Percentiles rank a stretch among this genome's conserved stretches.
These are phyloP conservation scores for Podaxis sp. DNA, from an alignment of 768 basidiomycete genomes.

Conservation along the genomic window DNA sequence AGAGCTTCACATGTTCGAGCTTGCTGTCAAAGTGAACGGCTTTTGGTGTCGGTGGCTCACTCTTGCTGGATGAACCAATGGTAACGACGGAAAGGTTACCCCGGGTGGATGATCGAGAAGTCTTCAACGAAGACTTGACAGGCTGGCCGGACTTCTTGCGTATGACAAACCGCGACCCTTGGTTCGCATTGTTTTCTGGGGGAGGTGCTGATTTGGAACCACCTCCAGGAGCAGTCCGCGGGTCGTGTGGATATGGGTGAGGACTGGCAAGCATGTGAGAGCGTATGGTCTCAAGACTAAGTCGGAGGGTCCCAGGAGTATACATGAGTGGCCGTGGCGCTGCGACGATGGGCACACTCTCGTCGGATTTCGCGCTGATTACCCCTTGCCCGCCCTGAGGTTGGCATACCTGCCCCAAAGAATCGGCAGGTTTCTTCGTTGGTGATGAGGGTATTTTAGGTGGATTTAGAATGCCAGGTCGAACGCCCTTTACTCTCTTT, in stretches of 20 bases:
- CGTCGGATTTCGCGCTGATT: constrained; percentile 10
- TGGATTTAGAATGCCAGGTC: constrained; percentile 6
- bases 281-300: constrained; percentile 20
- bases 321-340: constrained; percentile 31
- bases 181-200: constrained; percentile 19
- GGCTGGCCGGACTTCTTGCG: constrained; percentile 95
- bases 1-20: constrained; percentile 92
- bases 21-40: constrained; percentile 91
- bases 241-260: constrained; percentile 11
- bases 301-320: constrained; percentile 34
- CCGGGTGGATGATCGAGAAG: constrained; percentile 48
- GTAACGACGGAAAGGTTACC: constrained; percentile 51
- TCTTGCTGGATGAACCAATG: constrained; percentile 46
- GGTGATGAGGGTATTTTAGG: background rate
- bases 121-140: constrained; percentile 87
- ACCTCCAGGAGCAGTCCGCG: constrained; percentile 26
- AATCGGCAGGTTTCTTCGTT: background rate
- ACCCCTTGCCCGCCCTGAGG: background rate
- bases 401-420: background rate
- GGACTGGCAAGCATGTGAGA: constrained; percentile 9
- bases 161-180: constrained; percentile 42
- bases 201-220: constrained; percentile 20
- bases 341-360: constrained; percentile 24
- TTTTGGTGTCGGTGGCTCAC: constrained; percentile 82
- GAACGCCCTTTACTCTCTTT: constrained; percentile 17